Base-by-base conservation (phyloP, 2,329 filamentous ascomycete genomes). In the Alternaria atra region DNA sequence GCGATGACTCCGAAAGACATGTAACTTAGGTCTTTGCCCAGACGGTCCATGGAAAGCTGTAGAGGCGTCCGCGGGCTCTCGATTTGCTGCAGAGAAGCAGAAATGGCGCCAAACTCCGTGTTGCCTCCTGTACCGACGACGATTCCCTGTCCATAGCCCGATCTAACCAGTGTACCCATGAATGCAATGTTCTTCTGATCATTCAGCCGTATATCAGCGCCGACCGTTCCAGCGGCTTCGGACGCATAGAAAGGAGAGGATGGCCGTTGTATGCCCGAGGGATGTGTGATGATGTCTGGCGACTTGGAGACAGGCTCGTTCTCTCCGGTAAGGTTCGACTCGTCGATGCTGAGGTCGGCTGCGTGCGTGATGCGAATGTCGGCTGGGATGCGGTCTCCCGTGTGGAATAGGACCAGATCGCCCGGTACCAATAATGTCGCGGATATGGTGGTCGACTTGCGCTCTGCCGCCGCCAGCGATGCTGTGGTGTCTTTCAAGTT, bases 71-170 rank as follows among this genome's bases (percentile, higher is more conserved):
- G 87, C 0, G 95, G 95, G 73, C 93, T 97, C 78, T 98, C 95
- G 29, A 97, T 99, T 63, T 95, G 92, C 50, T 94, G 93, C 27
- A 99, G 87, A 54, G 94, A 97, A 15, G 94, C 91, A 20, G 94
- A 97, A 70, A 99, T 99, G 51, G 93, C 94, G 42, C 95, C 95
- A 79, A 99, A 98, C 72, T 98, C 93, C 0, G 96, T 99, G 60
- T 92, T 89, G 32, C 91, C 91, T 56, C 96, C 96, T 6, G 95
- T 99, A 8, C 94, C 93, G 77, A 97, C 96, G n/a, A 99, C 95
- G 67, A 99, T 90, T 43, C 95, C 95, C 77, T 97, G 94, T 0
- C 95, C 95, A 73, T 99, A 91, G 10, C 95, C 95, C 35, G 94
- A 97, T 67, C 94, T 92, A 34, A 99, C 93, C 66, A 99, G 80